phyloP scores from a whole-genome alignment of 352 stramenopile genomes.

The Globisporangium megalacanthum region DNA sequence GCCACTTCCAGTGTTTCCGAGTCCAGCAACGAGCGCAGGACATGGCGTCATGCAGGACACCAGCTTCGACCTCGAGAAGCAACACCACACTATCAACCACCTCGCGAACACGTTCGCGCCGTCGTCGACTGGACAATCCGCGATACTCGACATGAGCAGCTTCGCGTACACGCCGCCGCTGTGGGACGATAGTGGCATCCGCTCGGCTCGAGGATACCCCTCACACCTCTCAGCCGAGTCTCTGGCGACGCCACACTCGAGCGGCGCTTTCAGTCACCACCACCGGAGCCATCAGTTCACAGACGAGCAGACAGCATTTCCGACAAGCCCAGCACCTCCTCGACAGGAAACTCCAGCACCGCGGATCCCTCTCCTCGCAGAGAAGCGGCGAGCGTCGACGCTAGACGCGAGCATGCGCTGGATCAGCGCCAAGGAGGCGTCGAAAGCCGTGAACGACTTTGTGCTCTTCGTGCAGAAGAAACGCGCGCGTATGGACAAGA shows the following conservation, averaged over 20 bases:
- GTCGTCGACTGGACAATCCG: not conserved
- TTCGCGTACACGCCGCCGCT: constrained; percentile 1
- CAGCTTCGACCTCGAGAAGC: constrained; percentile 6
- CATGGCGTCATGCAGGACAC: not conserved
- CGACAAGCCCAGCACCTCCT: not conserved
- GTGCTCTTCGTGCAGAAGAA: constrained; percentile 75
- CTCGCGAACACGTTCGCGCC: constrained; percentile 3
- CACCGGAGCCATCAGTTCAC: not conserved
- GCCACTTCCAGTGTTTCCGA: not conserved
- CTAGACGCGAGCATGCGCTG: constrained; percentile 62
- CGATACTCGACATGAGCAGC: constrained; percentile 1
- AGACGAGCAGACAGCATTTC: not conserved
- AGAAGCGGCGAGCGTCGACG: constrained; percentile 5
- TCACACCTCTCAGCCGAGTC: not conserved
- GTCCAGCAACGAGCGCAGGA: not conserved
- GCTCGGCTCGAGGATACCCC: not conserved
- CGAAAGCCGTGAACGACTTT: constrained; percentile 74
- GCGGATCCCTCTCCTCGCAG: constrained; percentile 1
- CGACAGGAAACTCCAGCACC: not conserved
- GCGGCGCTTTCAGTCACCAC: not conserved
- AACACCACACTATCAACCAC: constrained; percentile 4
- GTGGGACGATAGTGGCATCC: not conserved
- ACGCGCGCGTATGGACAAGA: constrained; percentile 72
- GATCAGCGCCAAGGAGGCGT: constrained; percentile 74
- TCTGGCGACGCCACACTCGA: not conserved